A percentile compares a stretch with the other conserved stretches of the same genome.
These are phyloP conservation scores for Mycena haematopus DNA, from an alignment of 768 basidiomycete genomes.

Conservation along the genomic window DNA sequence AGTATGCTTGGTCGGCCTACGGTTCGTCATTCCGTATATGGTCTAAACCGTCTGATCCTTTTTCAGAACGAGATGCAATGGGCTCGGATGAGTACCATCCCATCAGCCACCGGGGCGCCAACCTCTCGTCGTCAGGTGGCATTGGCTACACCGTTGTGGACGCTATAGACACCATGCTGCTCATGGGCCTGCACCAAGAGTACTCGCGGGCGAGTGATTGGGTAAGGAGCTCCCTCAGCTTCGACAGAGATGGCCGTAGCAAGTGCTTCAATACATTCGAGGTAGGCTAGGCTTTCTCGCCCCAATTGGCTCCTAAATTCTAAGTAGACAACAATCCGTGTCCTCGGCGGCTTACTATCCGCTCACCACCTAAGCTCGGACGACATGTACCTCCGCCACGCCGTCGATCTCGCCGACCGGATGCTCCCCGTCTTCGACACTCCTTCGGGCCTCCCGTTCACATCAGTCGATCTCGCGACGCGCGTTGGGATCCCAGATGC, in stretches of 20 bases:
- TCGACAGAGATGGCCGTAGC: constrained; percentile 61
- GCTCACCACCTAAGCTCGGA: constrained; percentile 71
- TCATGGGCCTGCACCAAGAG: constrained; percentile 71
- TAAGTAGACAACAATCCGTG: constrained; percentile 72
- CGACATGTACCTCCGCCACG: constrained; percentile 61
- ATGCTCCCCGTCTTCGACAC: constrained; percentile 72
- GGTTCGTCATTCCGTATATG: constrained; percentile 43
- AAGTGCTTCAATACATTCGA: constrained; percentile 71
- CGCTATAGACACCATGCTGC: constrained; percentile 71
- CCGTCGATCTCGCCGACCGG: constrained; percentile 71
- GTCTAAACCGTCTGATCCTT: not conserved
- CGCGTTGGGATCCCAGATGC: constrained; percentile 56
- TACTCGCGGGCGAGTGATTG: constrained; percentile 67
- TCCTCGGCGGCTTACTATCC: constrained; percentile 75
- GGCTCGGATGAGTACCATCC: constrained; percentile 81
- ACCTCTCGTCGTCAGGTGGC: constrained; percentile 64
- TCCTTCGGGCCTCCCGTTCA: constrained; percentile 67
- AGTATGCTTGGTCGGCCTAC: constrained; percentile 76
- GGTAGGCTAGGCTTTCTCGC: constrained; percentile 45
- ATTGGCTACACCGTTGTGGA: constrained; percentile 79
- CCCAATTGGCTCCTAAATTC: not conserved
- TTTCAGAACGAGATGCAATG: constrained; percentile 71
- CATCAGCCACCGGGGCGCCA: constrained; percentile 60
- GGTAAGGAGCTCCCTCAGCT: constrained; percentile 58
- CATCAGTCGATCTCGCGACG: constrained; percentile 63